phyloP scores from a whole-genome alignment of 108 stramenopile genomes.

The Chaetoceros muelleri region DNA sequence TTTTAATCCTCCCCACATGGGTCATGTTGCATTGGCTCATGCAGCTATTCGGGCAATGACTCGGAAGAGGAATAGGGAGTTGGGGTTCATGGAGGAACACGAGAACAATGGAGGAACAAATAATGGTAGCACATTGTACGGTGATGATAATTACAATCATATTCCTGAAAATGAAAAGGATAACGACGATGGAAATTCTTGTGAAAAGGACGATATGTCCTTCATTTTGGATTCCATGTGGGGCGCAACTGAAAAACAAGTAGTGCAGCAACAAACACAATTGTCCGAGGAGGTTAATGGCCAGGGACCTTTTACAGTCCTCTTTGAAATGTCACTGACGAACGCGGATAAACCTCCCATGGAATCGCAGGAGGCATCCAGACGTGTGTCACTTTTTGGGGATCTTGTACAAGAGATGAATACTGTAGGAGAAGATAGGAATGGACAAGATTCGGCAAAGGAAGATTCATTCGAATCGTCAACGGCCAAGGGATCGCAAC shows the following conservation, averaged over 20 bases:
- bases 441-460: too few relatives aligned
- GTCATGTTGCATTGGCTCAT: constrained; percentile 61
- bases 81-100: constrained; percentile 8
- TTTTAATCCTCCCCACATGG: constrained; percentile 84
- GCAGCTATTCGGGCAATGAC: constrained; percentile 39
- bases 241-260: constrained; percentile 7
- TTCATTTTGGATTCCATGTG: constrained; percentile 20
- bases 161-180: background rate
- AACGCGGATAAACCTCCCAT: constrained; percentile 83
- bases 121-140: too few relatives aligned
- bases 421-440: constrained; percentile 9
- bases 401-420: constrained; percentile 8
- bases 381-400: constrained; percentile 43
- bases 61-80: constrained; percentile 1
- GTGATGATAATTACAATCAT: too few relatives aligned
- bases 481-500: too few relatives aligned
- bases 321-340: constrained; percentile 70
- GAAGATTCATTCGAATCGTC: too few relatives aligned
- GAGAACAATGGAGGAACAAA: constrained; percentile 1
- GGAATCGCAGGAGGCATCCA: constrained; percentile 32
- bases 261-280: constrained; percentile 10
- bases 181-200: too few relatives aligned
- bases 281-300: constrained; percentile 5
- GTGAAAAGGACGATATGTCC: too few relatives aligned
- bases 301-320: constrained; percentile 13